Base-by-base conservation (phyloP, 2,329 filamentous ascomycete species). In the Chaetomiaceae sp. region DNA sequence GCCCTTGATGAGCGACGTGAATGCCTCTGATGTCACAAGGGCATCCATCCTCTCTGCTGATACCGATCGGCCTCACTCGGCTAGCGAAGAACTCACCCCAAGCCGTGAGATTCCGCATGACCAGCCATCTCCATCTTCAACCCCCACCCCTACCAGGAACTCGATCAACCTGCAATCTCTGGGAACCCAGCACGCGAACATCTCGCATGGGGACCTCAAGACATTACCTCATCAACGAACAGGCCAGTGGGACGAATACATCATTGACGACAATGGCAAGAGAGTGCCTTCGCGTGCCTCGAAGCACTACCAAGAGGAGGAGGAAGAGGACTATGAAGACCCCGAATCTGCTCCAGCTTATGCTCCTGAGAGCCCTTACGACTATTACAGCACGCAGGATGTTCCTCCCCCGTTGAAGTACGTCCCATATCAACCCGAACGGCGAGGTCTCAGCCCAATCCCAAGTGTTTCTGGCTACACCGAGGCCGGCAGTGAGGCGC, bases 391-490 rank as follows among this genome's bases (percentile, higher is more conserved):
- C 60, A 76, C 75, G 3, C 82, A 85, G 60, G 80, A 85, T 56
- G 82, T 86, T 2, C 82, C 82, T 2, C 79, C 81, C 3, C 82
- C 81, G 14, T 69, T 84, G 25, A 81, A 80, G 59, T 87, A 86
- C 61, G 76, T 84, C n/a, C 81, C 85, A 1, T 85, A 88, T 58
- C 79, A 85, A 61, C 78, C 82, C 10, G 82, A 86, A 60, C 79
- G 82, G 48, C 85, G 88, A 37, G 86, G 84, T 10, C 72, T 95
- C 44, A 96, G 91, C 65, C 92, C 92, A 0, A 91, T 95, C 55
- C 91, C 94, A 61, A 96, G 91, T 63, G 89, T 96, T 14, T 92
- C 90, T 10, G 94, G 91, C 57, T 92, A 90, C 63, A 86, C 82
- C 4, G 84, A 90, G 62, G 82, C 83, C 42, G 82, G 82, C 48